These are phyloP conservation scores for Murraya paniculata DNA, from an alignment of 345 rosid species.

Conservation along the genomic window DNA sequence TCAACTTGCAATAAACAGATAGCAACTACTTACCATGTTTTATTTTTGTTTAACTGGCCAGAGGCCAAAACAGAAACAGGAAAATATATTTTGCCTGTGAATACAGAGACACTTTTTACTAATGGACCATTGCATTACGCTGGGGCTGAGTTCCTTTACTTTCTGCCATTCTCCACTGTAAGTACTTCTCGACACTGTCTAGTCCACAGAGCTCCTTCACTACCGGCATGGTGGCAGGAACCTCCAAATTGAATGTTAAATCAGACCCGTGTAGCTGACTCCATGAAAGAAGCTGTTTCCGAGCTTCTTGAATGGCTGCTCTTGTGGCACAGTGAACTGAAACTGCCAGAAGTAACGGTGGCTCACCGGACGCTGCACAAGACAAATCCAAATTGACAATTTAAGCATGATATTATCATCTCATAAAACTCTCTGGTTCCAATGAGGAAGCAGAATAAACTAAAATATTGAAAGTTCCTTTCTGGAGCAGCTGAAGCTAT, in stretches of 20 bases:
- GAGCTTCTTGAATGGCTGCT: constrained; percentile 72
- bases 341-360: constrained; percentile 76
- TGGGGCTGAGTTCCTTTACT: not conserved
- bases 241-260: constrained; percentile 47
- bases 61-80: not conserved
- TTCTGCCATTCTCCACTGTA: constrained; percentile 31
- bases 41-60: too few relatives aligned
- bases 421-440: not conserved
- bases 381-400: not conserved
- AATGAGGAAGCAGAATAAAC: not conserved
- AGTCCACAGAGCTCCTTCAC: constrained; percentile 78
- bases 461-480: not conserved
- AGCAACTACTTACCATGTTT: too few relatives aligned
- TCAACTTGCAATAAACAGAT: not conserved
- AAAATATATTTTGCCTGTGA: too few relatives aligned
- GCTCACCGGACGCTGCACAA: constrained; percentile 85
- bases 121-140: not conserved
- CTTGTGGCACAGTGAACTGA: constrained; percentile 87
- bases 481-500: not conserved
- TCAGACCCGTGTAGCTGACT: constrained; percentile 17
- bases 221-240: constrained; percentile 83
- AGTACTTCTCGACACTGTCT: constrained; percentile 61
- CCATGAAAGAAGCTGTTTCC: constrained; percentile 59
- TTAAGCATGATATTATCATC: not conserved
- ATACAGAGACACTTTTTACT: not conserved